Evolutionary conservation across 2,329 filamentous ascomycete species (phyloP), one percentile per base, ranked within the genome.

Genomic region (Trichoderma sp.): DNA sequence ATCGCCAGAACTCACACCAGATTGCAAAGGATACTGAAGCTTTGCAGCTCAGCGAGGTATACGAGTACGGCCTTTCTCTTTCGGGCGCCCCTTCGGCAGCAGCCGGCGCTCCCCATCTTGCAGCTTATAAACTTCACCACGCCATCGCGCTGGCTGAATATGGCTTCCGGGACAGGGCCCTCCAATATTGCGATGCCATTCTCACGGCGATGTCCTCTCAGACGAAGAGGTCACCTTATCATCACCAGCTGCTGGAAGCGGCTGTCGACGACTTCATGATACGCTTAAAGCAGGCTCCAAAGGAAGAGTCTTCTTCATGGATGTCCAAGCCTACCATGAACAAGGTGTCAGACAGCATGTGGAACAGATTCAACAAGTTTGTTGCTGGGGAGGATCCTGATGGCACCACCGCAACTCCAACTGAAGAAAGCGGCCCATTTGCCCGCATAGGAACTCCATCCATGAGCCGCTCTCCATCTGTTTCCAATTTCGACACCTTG

Each of bases 261-360:
- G 87, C 89, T 34, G 86, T 98, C 8, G 93, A 97, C 68, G 94
- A 98, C 76, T 84, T 99, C 35, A 88, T 87, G 76, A 91, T 90
- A 71, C 89, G 94, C 69, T 82, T 99, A 45, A 94, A 91, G 72
- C 92, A 95, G 76, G 90, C 93, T 19, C 93, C 94, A 13, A 92
- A 91, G 75, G 93, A 95, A 72, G 89, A 87, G 66, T 90, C 89
- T 7, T 89, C 88, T 22, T 94, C 93, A 2, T 97, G 94, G 92
- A 95, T 99, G 63, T 91, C 93, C 1, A 97, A 95, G 78, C 93
- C 94, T 7, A 97, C 89, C 78, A 96, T 98, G 87, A 94, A 96
- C 78, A 97, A 96, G 79, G 93, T 98, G 0, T 95, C 94, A 2
- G 93, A 91, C 70, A 93, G 91, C 37, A 88, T 98, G 76, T 94